A percentile compares a stretch with the other conserved stretches of the same genome.
Conservation (phyloP, 495 filamentous ascomycete species). For the Apiosordaria backusii region DNA sequence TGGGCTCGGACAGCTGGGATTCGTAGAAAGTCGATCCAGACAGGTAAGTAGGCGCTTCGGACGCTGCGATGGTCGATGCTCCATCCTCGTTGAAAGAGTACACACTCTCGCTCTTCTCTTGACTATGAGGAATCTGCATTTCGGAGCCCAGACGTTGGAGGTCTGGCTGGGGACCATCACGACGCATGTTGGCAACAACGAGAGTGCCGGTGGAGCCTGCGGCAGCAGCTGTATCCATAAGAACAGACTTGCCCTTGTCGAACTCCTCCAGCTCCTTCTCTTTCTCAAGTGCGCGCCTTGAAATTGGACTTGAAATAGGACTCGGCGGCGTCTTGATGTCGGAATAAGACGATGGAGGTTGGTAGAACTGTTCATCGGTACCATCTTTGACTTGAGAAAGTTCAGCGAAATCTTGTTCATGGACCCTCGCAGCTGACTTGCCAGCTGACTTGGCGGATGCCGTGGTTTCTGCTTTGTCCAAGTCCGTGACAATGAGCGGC, state of each 20-base stretch:
- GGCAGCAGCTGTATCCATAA: slow-evolving; percentile 3
- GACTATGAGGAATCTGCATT: slow-evolving; percentile 4
- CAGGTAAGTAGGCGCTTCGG: slow-evolving; percentile 32
- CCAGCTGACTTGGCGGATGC: not conserved
- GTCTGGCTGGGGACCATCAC: slow-evolving; percentile 15
- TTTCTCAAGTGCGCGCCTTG: slow-evolving; percentile 9
- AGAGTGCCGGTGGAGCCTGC: slow-evolving; percentile 23
- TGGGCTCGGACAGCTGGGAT: slow-evolving; percentile 26
- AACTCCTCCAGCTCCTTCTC: slow-evolving; percentile 4
- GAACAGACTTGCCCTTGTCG: slow-evolving; percentile 8
- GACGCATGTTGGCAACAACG: slow-evolving; percentile 26
- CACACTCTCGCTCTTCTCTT: slow-evolving; percentile 26
- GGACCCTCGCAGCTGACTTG: not conserved
- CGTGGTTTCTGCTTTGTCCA: not conserved
- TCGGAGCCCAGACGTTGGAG: slow-evolving; percentile 15
- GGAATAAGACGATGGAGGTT: slow-evolving; percentile 4
- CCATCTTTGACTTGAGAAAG: not conserved
- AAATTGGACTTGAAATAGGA: slow-evolving; percentile 8
- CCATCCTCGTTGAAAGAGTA: slow-evolving; percentile 27
- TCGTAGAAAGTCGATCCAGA: slow-evolving; percentile 31
- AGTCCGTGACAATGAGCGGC: not conserved
- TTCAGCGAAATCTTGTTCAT: slow-evolving; percentile 14
- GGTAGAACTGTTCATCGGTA: not conserved
- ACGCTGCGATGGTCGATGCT: slow-evolving; percentile 31
- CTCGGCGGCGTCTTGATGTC: slow-evolving; percentile 14